Base-by-base conservation (phyloP, 495 filamentous ascomycete genomes). In the Podospora sp. region DNA sequence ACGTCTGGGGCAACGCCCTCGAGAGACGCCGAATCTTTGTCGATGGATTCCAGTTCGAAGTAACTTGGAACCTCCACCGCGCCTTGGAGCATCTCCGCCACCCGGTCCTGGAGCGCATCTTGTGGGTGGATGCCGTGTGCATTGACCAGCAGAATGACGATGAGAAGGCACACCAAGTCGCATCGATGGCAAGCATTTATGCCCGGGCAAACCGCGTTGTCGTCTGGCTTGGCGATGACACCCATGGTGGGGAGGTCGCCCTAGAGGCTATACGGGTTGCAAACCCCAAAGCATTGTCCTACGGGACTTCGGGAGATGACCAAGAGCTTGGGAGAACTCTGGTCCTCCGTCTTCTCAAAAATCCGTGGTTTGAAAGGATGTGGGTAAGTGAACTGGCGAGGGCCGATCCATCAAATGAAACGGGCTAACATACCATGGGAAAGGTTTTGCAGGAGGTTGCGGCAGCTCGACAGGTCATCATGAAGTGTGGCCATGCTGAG, bases 151-250 rank as follows among this genome's bases (percentile, higher is more conserved):
- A 63, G 1, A 58, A 74, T 25, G 1, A 12, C 0, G 22, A 62
- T 5, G 75, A 77, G 58, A 64, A 57, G 5, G 50, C 8, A 0
- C 52, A 61, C 16, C 73, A 77, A 27, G 67, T 77, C 25, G 58
- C 68, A 66, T 35, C 63, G 6, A 77, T 77, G 69, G 68, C 69
- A 7, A 72, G 63, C 71, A 79, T 82, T 59, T 82, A 81, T 66
- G 63, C 49, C 11, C 62, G 68, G 60, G 78, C 79, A 50, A 67
- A 52, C 4, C 62, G 70, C 16, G 77, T 80, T 14, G 52, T 76
- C 62, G 73, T 81, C 22, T 82, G 79, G 79, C 75, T 80, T 24
- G 76, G 77, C 29, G 69, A n/a, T n/a, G n/a, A n/a, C n/a, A 69
- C n/a, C 65, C 73, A 16, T 8, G 4, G 29, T n/a, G 29, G 8